Evolutionary conservation across 495 filamentous ascomycete genomes (phyloP).

Genomic region (Parathielavia hyrcaniae): DNA sequence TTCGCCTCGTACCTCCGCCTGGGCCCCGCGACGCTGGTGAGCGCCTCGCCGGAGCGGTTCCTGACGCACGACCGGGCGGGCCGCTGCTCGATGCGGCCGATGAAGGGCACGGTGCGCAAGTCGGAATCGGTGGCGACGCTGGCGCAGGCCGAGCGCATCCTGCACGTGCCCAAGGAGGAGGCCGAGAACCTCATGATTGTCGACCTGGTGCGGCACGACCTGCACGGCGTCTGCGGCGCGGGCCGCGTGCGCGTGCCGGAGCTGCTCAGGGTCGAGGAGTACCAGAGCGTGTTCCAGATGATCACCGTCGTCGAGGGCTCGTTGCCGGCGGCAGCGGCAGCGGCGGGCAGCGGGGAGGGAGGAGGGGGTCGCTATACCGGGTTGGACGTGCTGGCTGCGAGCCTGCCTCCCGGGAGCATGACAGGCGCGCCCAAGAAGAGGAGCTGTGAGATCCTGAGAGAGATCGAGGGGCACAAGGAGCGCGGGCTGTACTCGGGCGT

Average conservation of each 20-base stretch:
- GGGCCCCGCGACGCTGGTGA: slow-evolving; percentile 61
- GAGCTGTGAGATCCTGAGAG: slow-evolving; percentile 70
- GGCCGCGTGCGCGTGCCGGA: slow-evolving; percentile 60
- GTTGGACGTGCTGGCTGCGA: slow-evolving; percentile 68
- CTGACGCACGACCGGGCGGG: slow-evolving; percentile 60
- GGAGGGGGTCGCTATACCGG: slow-evolving; percentile 44
- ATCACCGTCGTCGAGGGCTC: slow-evolving; percentile 76
- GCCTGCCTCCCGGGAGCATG: slow-evolving; percentile 86
- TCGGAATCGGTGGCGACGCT: slow-evolving; percentile 50
- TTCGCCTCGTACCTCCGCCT: slow-evolving; percentile 80
- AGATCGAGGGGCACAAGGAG: slow-evolving; percentile 56
- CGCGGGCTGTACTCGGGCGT: slow-evolving; percentile 86
- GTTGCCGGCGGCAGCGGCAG: slow-evolving; percentile 36
- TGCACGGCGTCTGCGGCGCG: slow-evolving; percentile 70
- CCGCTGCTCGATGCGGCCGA: slow-evolving; percentile 65
- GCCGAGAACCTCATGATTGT: slow-evolving; percentile 99
- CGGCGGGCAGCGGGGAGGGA: background rate
- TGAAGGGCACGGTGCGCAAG: slow-evolving; percentile 92
- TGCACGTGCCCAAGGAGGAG: slow-evolving; percentile 76
- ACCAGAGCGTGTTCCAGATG: slow-evolving; percentile 82
- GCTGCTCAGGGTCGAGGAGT: slow-evolving; percentile 81
- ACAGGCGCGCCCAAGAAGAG: slow-evolving; percentile 91
- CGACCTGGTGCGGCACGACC: slow-evolving; percentile 85
- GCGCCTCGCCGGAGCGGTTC: slow-evolving; percentile 89
- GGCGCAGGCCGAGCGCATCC: slow-evolving; percentile 58